Base-by-base conservation (phyloP, 2,329 filamentous ascomycete species). In the Tetracladium maxilliforme region DNA sequence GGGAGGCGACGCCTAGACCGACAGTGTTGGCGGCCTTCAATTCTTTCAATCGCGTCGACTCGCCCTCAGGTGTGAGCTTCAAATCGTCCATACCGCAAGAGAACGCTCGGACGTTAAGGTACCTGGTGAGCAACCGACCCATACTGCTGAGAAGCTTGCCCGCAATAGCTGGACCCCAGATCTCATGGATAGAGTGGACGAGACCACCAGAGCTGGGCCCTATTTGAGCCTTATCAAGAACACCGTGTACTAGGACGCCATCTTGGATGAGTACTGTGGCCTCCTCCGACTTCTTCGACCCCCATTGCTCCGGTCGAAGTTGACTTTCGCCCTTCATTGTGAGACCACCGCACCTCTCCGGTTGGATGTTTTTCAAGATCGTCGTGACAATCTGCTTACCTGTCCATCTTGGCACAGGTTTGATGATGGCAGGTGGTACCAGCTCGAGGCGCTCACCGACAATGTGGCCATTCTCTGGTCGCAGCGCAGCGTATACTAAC, bases 1-100 rank as follows among this genome's bases (percentile, higher is more conserved):
- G 78, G 11, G 83, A 63, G 4, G 87, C 84, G 26, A 92, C 78
- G 29, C 82, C 60, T 6, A 84, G 64, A 30, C 90, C 90, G 28
- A 87, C 66, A 4, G 50, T 54, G 19, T 71, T 56, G 1, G 83
- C 80, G 24, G 66, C 66, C 33, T 64, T 54, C 9, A 98, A 57
- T 33, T 74, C 71, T 35, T 78, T 58, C 36, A 65, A 68, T 21
- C 90, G 73, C 26, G 64, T 59, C 28, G 57, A 56, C 44, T 98
- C 84, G 26, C 90, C 87, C 33, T 79, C 59, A 2, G 67, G 59
- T 1, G 87, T 95, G 25, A 98, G 68, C 30, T 79, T 71, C 30
- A 98, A 61, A 59, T 98, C 92, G 42, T 98, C 87, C 52, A 98
- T 93, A 46, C 92, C 92, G 49, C 90, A 98, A 35, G 82, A 90